These are phyloP conservation scores for Flaveria floridana DNA, from an alignment of 140 eudicot species.

Conservation along the genomic window DNA sequence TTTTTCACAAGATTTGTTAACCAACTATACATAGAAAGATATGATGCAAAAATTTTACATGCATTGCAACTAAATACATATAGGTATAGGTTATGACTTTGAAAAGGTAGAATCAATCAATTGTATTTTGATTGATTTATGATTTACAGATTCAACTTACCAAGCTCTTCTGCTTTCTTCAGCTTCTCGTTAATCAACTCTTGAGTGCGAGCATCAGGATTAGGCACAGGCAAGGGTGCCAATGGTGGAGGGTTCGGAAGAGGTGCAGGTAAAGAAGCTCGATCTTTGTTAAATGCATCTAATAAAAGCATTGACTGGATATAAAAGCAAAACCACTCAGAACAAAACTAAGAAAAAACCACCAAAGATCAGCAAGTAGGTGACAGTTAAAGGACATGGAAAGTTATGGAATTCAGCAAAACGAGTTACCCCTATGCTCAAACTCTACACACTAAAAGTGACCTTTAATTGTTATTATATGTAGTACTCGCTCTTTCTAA, in stretches of 20 bases:
- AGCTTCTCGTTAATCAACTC: conserved; percentile 95
- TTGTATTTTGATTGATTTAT: neutral
- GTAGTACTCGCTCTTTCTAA: neutral
- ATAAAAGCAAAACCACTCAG: conserved; percentile 16
- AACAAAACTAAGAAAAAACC: neutral
- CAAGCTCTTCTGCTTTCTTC: conserved; percentile 96
- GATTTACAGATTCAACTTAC: conserved; percentile 35
- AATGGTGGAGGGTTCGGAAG: conserved; percentile 69
- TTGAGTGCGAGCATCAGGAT: conserved; percentile 90
- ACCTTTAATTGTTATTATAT: neutral
- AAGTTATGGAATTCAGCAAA: neutral
- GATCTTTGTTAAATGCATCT: conserved; percentile 95
- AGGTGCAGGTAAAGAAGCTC: conserved; percentile 95
- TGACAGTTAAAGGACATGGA: neutral
- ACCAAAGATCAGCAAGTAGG: neutral
- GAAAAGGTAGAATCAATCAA: neutral
- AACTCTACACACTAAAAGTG: too few relatives aligned
- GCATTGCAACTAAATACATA: neutral
- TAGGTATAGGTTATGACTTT: neutral
- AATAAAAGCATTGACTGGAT: conserved; percentile 83
- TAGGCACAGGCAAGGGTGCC: conserved; percentile 69
- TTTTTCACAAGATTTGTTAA: neutral
- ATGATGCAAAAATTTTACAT: conserved; percentile 2
- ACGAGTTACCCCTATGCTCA: too few relatives aligned
- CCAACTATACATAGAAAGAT: neutral